phyloP scores from a whole-genome alignment of 2,329 filamentous ascomycete species.

The Aspergillus sp. region DNA sequence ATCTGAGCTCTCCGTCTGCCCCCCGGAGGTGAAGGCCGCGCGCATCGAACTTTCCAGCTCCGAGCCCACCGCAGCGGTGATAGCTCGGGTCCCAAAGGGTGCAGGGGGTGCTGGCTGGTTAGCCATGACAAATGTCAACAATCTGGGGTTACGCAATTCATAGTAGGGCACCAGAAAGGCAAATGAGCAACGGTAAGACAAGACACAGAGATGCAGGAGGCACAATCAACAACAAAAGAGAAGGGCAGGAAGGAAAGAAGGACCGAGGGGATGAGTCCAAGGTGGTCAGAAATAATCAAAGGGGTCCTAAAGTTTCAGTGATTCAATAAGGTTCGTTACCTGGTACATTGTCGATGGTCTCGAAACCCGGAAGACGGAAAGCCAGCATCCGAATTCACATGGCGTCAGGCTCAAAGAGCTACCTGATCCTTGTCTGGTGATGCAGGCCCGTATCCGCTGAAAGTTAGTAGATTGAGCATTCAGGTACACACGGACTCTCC shows the following conservation, averaged over 20 bases:
- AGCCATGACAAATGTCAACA: constrained; percentile 9
- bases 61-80: constrained; percentile 10
- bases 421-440: neutral
- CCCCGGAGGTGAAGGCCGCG: neutral
- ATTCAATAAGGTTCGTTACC: neutral
- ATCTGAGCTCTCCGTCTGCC: constrained; percentile 27
- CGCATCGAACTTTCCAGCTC: constrained; percentile 11
- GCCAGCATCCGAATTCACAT: neutral
- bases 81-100: constrained; percentile 19
- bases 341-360: neutral
- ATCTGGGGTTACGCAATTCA: neutral
- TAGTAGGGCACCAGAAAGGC: neutral
- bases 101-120: constrained; percentile 20
- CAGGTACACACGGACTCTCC: too few species aligned
- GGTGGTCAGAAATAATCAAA: neutral
- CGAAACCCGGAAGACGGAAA: neutral
- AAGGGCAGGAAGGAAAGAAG: neutral
- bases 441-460: neutral
- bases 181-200: neutral
- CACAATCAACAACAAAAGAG: neutral
- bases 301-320: neutral
- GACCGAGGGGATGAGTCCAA: neutral
- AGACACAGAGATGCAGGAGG: neutral
- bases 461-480: neutral
- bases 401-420: neutral